A percentile compares a stretch with the other conserved stretches of the same genome.
Evolutionary conservation across 192 early-diverging fungal genomes (phyloP).

Genomic region (Gryganskiella cystojenkinii): DNA sequence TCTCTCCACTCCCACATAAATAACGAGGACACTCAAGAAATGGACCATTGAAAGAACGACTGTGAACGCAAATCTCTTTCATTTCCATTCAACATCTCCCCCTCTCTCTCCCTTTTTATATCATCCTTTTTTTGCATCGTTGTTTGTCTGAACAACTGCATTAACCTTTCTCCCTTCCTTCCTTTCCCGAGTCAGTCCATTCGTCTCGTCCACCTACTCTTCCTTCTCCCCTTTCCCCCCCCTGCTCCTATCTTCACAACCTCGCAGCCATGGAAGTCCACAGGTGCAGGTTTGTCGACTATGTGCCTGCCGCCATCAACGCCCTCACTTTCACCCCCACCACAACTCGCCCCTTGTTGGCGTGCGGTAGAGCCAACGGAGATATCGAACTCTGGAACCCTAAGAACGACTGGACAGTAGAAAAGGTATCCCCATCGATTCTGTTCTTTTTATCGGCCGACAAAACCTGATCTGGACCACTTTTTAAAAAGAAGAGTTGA

Average conservation of each 20-base stretch:
- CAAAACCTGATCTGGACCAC: background rate
- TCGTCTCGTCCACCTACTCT: too few species aligned
- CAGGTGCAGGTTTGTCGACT: conserved; percentile 89
- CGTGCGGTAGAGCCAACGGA: conserved; percentile 91
- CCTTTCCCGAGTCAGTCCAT: too few species aligned
- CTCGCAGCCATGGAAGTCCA: conserved; percentile 74
- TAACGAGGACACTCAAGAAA: too few species aligned
- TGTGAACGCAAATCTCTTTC: too few species aligned
- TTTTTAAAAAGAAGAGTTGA: too few species aligned
- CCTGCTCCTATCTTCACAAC: conserved; percentile 2
- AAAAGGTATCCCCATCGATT: conserved; percentile 69
- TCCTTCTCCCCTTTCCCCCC: conserved; percentile 10
- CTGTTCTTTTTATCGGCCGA: background rate
- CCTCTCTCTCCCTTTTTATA: background rate
- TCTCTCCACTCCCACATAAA: conserved; percentile 3
- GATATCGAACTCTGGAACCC: conserved; percentile 95
- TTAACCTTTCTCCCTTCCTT: background rate
- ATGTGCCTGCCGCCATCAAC: conserved; percentile 86
- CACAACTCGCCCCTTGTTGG: conserved; percentile 66
- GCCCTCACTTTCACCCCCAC: conserved; percentile 81
- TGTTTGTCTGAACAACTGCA: too few species aligned
- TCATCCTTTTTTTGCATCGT: background rate
- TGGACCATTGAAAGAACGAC: too few species aligned
- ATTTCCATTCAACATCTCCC: background rate
- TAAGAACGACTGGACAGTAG: conserved; percentile 72